phyloP scores from a whole-genome alignment of 2,329 filamentous ascomycete genomes.

The Penicillium sp. region DNA sequence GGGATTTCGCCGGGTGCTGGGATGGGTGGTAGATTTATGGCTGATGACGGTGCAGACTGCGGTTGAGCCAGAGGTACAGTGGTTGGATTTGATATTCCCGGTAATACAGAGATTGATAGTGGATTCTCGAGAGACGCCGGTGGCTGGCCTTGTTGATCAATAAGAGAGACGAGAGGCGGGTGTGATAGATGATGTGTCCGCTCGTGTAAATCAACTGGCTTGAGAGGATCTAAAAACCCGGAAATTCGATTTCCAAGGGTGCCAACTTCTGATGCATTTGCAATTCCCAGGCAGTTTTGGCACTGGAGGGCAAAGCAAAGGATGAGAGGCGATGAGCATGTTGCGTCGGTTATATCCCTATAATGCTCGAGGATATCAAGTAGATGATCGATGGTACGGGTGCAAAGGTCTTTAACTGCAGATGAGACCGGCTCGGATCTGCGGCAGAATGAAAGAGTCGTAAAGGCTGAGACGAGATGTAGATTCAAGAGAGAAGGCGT shows the following conservation, averaged over 20 bases:
- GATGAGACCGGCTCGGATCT: slow-evolving; percentile 1
- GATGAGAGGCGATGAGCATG: slow-evolving; percentile 14
- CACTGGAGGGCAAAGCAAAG: slow-evolving; percentile 18
- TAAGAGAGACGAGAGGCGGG: not conserved
- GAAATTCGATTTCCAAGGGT: not conserved
- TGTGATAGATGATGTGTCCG: not conserved
- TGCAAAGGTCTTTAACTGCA: slow-evolving; percentile 4
- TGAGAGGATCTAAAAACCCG: not conserved
- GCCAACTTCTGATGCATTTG: not conserved
- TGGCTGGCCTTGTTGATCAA: not conserved
- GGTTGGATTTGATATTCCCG: not conserved
- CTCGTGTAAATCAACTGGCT: not conserved
- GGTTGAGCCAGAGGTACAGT: not conserved
- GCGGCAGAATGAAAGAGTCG: slow-evolving; percentile 9
- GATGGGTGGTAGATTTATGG: not conserved
- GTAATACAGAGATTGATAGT: not conserved
- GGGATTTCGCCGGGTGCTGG: not conserved
- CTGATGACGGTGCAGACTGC: not conserved
- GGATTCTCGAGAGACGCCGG: not conserved
- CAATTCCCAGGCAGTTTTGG: slow-evolving; percentile 6
- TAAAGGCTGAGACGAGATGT: slow-evolving; percentile 19
- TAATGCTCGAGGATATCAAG: slow-evolving; percentile 19
- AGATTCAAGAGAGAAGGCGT: slow-evolving; percentile 19
- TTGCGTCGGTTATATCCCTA: slow-evolving; percentile 10
- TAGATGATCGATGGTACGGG: slow-evolving; percentile 1